phyloP scores from a whole-genome alignment of 345 rosid species.

The Tarenaya hassleriana region DNA sequence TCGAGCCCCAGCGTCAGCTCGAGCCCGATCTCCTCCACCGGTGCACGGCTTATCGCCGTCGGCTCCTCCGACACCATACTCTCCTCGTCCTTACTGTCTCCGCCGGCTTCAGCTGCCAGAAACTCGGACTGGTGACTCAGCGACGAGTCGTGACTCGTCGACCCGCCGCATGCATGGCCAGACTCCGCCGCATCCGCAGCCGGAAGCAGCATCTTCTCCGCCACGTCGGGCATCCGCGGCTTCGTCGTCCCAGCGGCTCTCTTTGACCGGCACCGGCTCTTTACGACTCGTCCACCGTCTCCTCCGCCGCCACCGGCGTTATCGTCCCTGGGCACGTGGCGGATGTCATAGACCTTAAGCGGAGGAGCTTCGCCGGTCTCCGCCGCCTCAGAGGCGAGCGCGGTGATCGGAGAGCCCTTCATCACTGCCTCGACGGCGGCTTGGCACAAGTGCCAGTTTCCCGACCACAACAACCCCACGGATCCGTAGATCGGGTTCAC shows the following conservation, averaged over 20 bases:
- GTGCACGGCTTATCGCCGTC: slow-evolving; percentile 49
- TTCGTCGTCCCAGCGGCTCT: too few relatives aligned
- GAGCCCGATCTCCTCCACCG: slow-evolving; percentile 42
- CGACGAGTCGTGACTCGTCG: slow-evolving; percentile 74
- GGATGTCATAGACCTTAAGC: slow-evolving; percentile 65
- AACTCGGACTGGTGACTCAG: slow-evolving; percentile 80
- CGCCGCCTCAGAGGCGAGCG: slow-evolving; percentile 62
- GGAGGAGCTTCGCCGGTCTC: slow-evolving; percentile 70
- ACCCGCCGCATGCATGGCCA: slow-evolving; percentile 36
- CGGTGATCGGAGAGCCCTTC: slow-evolving; percentile 72
- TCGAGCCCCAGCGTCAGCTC: slow-evolving; percentile 63
- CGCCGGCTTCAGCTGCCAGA: slow-evolving; percentile 33
- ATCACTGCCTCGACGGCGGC: slow-evolving; percentile 92
- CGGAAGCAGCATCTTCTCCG: neutral
- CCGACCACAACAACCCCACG: slow-evolving; percentile 86
- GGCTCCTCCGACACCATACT: slow-evolving; percentile 56
- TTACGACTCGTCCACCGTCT: slow-evolving; percentile 29
- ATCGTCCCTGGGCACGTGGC: slow-evolving; percentile 80
- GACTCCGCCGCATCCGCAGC: slow-evolving; percentile 21
- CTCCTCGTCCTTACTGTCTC: slow-evolving; percentile 52
- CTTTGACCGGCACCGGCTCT: neutral
- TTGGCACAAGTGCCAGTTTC: slow-evolving; percentile 94
- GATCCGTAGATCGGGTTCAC: slow-evolving; percentile 97
- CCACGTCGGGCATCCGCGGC: neutral
- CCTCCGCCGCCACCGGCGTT: slow-evolving; percentile 35